These are phyloP conservation scores for Triticum dicoccoides DNA, from an alignment of 176 grass and related monocot genomes.

Conservation along the genomic window DNA sequence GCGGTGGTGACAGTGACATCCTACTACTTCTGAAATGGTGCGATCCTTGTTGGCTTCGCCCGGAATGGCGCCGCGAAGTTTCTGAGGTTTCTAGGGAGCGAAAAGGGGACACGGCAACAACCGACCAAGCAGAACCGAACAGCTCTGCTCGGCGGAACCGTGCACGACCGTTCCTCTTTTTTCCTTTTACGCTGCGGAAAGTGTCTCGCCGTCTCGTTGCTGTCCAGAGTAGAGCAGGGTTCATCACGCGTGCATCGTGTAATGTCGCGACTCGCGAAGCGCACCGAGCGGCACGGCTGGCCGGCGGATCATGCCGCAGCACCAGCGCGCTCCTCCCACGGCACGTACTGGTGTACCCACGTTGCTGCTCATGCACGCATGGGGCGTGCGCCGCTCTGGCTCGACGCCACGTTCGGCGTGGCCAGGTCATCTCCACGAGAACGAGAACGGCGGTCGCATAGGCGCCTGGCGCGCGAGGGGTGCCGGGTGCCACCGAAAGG, in stretches of 20 bases:
- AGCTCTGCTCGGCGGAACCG: background rate
- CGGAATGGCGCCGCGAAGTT: too few relatives aligned
- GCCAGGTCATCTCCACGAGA: too few relatives aligned
- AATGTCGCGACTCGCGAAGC: background rate
- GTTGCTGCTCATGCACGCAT: too few relatives aligned
- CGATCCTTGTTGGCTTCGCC: background rate
- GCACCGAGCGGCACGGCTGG: background rate
- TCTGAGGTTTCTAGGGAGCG: too few relatives aligned
- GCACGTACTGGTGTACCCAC: too few relatives aligned
- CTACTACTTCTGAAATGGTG: background rate
- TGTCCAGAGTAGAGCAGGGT: background rate
- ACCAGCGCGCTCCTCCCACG: background rate
- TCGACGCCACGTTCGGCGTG: background rate
- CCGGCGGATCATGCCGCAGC: background rate
- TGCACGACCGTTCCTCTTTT: background rate
- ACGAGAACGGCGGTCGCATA: too few relatives aligned
- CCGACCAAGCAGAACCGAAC: background rate
- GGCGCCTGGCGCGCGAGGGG: too few relatives aligned
- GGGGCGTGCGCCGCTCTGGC: background rate
- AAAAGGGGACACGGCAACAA: background rate
- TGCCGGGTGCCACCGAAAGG: too few relatives aligned
- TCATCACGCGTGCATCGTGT: background rate
- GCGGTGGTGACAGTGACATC: background rate
- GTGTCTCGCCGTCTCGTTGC: background rate
- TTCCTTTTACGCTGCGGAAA: background rate